These are phyloP conservation scores for Lathyrus aphaca DNA, from an alignment of 306 rosid species.

Conservation along the genomic window DNA sequence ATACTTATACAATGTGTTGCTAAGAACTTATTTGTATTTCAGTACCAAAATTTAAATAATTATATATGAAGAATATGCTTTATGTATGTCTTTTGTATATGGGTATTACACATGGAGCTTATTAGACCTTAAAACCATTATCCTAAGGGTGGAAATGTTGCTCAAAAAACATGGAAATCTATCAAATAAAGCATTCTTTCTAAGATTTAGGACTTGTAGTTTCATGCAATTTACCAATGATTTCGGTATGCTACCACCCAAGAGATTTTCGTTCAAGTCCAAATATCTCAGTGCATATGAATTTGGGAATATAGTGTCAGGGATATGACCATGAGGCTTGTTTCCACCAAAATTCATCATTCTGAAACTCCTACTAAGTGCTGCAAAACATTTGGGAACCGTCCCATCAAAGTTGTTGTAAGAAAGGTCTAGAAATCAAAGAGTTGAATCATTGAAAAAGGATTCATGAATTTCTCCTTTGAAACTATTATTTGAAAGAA, in stretches of 20 bases:
- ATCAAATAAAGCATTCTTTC: too few species aligned
- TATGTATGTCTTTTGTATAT: too few species aligned
- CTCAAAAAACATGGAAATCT: background rate
- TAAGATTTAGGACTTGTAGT: too few species aligned
- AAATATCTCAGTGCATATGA: constrained; percentile 35
- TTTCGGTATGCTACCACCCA: constrained; percentile 31
- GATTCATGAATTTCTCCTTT: constrained; percentile 34
- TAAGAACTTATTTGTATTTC: too few species aligned
- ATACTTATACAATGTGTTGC: too few species aligned
- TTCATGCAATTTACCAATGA: too few species aligned
- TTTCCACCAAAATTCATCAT: constrained; percentile 38
- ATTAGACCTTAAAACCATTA: constrained; percentile 14
- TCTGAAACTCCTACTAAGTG: background rate
- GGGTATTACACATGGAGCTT: too few species aligned
- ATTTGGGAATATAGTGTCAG: background rate
- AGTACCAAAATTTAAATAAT: too few species aligned
- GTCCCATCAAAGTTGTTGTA: too few species aligned
- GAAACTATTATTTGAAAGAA: background rate
- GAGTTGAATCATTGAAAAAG: constrained; percentile 22
- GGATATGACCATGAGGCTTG: constrained; percentile 13
- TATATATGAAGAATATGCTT: too few species aligned
- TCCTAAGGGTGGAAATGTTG: background rate
- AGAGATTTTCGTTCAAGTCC: background rate
- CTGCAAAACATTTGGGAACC: constrained; percentile 44
- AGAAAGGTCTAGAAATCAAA: constrained; percentile 32